A percentile compares a stretch with the other conserved stretches of the same genome.
Evolutionary conservation across 495 filamentous ascomycete genomes (phyloP).

Genomic region (Xylaria cubensis): DNA sequence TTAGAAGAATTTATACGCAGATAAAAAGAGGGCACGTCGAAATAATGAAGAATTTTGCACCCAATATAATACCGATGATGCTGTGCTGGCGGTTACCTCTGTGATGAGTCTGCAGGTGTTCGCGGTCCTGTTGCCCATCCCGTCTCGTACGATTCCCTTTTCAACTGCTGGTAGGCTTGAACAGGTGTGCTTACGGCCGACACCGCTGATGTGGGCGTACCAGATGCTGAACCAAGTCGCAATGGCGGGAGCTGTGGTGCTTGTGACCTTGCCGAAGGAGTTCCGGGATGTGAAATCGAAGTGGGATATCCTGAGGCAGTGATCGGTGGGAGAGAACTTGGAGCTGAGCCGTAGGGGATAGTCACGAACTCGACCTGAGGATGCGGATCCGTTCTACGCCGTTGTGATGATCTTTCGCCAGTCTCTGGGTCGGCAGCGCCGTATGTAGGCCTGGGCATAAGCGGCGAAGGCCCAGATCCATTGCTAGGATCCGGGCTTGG

Average conservation of each 20-base stretch:
- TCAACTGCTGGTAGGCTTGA: conserved; percentile 39
- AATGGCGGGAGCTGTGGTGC: conserved; percentile 52
- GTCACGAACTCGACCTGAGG: conserved; percentile 48
- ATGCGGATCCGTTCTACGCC: conserved; percentile 53
- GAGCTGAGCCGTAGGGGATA: conserved; percentile 44
- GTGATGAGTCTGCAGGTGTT: conserved; percentile 35
- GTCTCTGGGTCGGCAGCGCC: conserved; percentile 37
- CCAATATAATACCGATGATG: neutral
- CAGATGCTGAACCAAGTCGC: conserved; percentile 48
- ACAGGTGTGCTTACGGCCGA: conserved; percentile 38
- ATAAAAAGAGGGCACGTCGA: neutral
- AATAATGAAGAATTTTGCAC: conserved; percentile 8
- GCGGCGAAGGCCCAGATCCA: conserved; percentile 33
- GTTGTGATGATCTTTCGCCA: conserved; percentile 51
- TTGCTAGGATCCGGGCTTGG: conserved; percentile 48
- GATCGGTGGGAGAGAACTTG: conserved; percentile 49
- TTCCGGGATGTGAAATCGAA: conserved; percentile 49
- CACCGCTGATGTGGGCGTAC: conserved; percentile 37
- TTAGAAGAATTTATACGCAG: conserved; percentile 2
- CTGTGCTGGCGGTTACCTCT: conserved; percentile 1
- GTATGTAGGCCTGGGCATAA: conserved; percentile 10
- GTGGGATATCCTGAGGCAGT: conserved; percentile 38
- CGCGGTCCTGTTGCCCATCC: conserved; percentile 53
- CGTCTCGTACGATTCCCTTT: conserved; percentile 48
- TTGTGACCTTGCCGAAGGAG: conserved; percentile 45